A percentile compares a stretch with the other conserved stretches of the same genome.
These are phyloP conservation scores for Tylopilus sp. DNA, from an alignment of 768 basidiomycete genomes.

Conservation along the genomic window DNA sequence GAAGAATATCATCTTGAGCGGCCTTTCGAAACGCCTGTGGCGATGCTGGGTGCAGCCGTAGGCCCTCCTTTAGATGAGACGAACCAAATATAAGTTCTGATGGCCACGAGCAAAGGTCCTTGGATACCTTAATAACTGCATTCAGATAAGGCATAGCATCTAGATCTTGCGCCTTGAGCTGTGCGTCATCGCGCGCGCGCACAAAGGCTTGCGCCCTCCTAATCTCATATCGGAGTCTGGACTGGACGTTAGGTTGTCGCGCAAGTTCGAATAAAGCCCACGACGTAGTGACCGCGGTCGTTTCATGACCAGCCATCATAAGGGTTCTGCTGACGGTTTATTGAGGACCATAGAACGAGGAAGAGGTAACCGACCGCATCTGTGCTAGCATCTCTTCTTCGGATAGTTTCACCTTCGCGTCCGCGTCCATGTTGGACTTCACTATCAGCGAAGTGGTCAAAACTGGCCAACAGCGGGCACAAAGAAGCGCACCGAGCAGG, in stretches of 20 bases:
- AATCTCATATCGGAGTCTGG: conserved; percentile 44
- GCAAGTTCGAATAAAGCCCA: conserved; percentile 65
- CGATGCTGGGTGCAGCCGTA: conserved; percentile 44
- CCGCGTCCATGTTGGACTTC: conserved; percentile 24
- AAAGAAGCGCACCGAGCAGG: conserved; percentile 35
- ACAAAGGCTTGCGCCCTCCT: neutral
- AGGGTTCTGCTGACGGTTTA: conserved; percentile 33
- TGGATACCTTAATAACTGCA: conserved; percentile 30
- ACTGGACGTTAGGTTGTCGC: conserved; percentile 52
- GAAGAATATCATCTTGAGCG: conserved; percentile 52
- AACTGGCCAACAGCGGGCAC: too few relatives aligned
- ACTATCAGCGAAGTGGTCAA: too few relatives aligned
- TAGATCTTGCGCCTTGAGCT: conserved; percentile 34
- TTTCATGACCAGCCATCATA: conserved; percentile 55
- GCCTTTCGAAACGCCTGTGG: conserved; percentile 50
- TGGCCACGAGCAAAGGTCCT: conserved; percentile 3
- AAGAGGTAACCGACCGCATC: conserved; percentile 10
- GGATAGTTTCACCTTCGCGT: conserved; percentile 14
- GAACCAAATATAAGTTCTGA: conserved; percentile 33
- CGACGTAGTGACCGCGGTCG: conserved; percentile 48
- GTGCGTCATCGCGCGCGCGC: neutral
- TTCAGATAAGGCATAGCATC: conserved; percentile 47
- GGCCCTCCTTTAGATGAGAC: conserved; percentile 35
- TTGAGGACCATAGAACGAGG: neutral
- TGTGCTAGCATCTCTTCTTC: conserved; percentile 13